Conservation (phyloP, 345 rosid species). For the Turnera subulata region DNA sequence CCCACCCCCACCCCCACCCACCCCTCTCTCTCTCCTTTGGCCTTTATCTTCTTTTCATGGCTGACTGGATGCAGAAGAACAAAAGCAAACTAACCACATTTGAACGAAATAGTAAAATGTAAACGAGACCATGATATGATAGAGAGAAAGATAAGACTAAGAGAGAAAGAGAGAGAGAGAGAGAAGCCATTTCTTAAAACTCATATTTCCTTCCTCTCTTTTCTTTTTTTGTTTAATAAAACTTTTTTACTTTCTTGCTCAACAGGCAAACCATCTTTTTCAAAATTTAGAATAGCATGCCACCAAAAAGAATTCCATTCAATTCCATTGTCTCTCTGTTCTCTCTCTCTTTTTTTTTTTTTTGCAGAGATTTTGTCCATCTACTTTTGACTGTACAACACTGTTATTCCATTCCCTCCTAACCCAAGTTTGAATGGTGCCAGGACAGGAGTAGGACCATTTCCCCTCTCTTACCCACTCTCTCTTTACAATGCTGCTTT, state of each 20-base stretch:
- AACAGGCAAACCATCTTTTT: conserved; percentile 5
- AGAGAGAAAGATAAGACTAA: not conserved
- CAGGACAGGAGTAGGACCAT: not conserved
- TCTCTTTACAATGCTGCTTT: no score
- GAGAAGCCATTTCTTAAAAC: not conserved
- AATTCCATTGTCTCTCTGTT: conserved; percentile 4
- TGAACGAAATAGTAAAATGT: not conserved
- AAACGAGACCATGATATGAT: not conserved
- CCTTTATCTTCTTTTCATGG: conserved; percentile 20
- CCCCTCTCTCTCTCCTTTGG: no score
- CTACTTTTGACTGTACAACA: conserved; percentile 14
- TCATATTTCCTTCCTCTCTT: not conserved
- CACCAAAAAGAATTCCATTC: not conserved
- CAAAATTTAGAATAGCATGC: conserved; percentile 7
- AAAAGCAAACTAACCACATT: conserved; percentile 8
- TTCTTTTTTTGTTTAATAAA: no score
- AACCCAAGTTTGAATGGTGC: not conserved
- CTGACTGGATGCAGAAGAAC: not conserved
- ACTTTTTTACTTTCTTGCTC: not conserved
- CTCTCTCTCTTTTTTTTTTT: not conserved
- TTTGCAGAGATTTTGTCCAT: not conserved
- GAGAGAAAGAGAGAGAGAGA: not conserved
- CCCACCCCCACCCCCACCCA: no score
- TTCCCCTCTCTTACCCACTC: conserved; percentile 7
- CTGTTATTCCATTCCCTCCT: not conserved